Conservation (phyloP, 2,329 filamentous ascomycete species). For the Paecilomyces dactylethromorphus region DNA sequence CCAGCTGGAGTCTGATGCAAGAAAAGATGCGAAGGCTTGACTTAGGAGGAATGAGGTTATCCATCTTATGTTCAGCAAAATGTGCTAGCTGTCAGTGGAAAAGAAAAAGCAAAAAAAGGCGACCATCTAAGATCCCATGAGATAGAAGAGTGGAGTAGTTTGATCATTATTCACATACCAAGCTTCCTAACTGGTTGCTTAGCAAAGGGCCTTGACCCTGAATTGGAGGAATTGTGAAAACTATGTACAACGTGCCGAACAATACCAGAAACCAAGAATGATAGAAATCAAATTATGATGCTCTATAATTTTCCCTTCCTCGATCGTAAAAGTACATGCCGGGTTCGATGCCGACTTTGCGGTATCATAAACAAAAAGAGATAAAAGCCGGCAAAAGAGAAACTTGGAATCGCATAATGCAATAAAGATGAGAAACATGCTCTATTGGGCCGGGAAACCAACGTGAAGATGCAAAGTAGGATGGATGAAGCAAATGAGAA, state of each 20-base stretch:
- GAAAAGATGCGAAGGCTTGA: too few relatives aligned
- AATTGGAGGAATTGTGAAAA: not conserved
- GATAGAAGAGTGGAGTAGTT: not conserved
- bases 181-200: not conserved
- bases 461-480: not conserved
- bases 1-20: too few relatives aligned
- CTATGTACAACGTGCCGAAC: not conserved
- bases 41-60: too few relatives aligned
- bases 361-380: not conserved
- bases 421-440: not conserved
- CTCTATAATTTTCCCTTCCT: not conserved
- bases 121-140: not conserved
- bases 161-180: not conserved
- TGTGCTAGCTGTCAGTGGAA: too few relatives aligned
- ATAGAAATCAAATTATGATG: not conserved
- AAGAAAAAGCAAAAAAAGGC: too few relatives aligned
- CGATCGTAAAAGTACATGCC: not conserved
- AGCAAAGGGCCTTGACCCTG: not conserved
- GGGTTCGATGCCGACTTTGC: not conserved
- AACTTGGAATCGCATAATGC: not conserved
- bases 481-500: not conserved
- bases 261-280: not conserved
- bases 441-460: not conserved
- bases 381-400: not conserved
- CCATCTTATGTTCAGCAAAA: too few relatives aligned